Evolutionary conservation across 192 early-diverging fungal genomes (phyloP), one percentile per base, ranked within the genome.

Genomic region (Coemansia javaensis): DNA sequence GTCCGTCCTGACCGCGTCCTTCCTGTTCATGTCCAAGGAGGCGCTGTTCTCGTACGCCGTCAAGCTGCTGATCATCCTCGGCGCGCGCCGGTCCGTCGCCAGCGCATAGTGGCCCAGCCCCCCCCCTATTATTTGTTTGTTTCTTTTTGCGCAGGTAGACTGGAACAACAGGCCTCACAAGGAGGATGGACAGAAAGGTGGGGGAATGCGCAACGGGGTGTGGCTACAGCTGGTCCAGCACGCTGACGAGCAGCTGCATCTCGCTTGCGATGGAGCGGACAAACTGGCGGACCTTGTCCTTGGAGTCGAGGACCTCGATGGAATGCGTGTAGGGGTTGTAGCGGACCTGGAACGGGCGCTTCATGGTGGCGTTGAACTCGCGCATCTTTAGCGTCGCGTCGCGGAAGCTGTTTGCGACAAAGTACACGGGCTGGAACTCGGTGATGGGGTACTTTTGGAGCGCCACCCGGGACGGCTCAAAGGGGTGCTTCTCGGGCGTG

Each of bases 1-100:
- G 70, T 87, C 84, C 21, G 92, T 99, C 24, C 77, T 99, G 45
- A 90, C 95, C 1, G 86, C 91, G 18, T 93, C 97, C 16, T 90
- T 98, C 75, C 80, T 94, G 69, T 99, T 99, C 79, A 93, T 94
- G 80, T 89, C 79, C 32, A 91, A 93, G 77, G 88, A 91, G 56
- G 76, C 73, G 2, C 65, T 91, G 32, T 90, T 87, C 57, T 63
- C 84, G 35, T 87, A 83, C 40, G 79, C 84, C 18, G 75, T 86
- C 38, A 78, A 75, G 63, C 47, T 80, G 1, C 44, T 75, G 30
- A 40, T 68, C 10, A 13, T 75, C 18, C 27, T 75, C 18, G 66
- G 66, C 6, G 72, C 65, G 0, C 72, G 72, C 63, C 55, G 51
- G 48, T 48, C 72, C 12, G 43, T 72, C 17, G 70, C 70, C 9